Conservation (phyloP, 2,329 filamentous ascomycete genomes). For the Colletotrichum cereale region DNA sequence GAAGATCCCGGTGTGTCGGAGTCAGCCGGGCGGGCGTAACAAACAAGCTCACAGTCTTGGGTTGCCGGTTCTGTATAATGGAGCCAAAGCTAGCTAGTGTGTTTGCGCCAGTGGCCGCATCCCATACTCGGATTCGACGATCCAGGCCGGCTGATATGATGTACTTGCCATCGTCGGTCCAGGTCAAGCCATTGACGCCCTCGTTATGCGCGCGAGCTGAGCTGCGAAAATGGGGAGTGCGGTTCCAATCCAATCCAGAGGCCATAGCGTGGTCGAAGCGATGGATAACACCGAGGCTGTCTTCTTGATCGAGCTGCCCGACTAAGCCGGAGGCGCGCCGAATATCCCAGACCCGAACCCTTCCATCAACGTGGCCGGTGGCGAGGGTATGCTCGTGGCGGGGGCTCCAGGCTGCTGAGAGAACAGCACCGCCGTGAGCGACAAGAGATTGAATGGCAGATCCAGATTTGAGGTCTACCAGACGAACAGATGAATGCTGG, state of each 20-base stretch:
- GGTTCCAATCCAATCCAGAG: constrained; percentile 47
- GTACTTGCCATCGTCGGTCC: constrained; percentile 83
- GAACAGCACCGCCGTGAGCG: constrained; percentile 75
- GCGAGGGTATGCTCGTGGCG: constrained; percentile 82
- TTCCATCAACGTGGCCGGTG: constrained; percentile 87
- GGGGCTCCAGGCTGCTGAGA: constrained; percentile 85
- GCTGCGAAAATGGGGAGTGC: constrained; percentile 57
- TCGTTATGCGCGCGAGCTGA: constrained; percentile 79
- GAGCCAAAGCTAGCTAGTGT: constrained; percentile 91
- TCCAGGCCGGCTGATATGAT: constrained; percentile 88
- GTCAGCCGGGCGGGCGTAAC: constrained; percentile 72
- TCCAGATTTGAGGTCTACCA: constrained; percentile 89
- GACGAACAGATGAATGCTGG: constrained; percentile 84
- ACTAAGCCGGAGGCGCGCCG: constrained; percentile 82
- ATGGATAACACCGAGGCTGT: constrained; percentile 76
- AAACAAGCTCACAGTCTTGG: constrained; percentile 72
- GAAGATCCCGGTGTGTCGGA: constrained; percentile 69
- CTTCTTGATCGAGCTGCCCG: constrained; percentile 85
- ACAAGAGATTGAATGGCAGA: constrained; percentile 79
- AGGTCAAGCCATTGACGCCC: constrained; percentile 85
- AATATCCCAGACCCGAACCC: constrained; percentile 88
- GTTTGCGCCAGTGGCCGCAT: constrained; percentile 83
- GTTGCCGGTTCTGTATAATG: constrained; percentile 78
- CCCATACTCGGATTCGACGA: constrained; percentile 87
- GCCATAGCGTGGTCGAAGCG: constrained; percentile 51